Conservation (phyloP, 148 eudicot genomes). For the Cornus florida region DNA sequence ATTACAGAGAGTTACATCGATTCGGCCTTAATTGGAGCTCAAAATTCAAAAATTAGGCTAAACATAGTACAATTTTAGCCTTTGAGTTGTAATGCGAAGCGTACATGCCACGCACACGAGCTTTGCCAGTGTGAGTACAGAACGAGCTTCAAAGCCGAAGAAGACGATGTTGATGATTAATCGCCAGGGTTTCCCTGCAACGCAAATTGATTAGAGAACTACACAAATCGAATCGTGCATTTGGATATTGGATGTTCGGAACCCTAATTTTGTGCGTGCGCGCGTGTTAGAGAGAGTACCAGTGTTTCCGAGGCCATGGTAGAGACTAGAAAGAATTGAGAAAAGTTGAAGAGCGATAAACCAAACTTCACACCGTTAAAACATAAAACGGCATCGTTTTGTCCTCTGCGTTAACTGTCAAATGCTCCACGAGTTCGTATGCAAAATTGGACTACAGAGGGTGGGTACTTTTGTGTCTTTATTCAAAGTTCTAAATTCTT, state of each 20-base stretch:
- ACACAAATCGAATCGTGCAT: not conserved
- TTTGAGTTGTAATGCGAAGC: constrained; percentile 61
- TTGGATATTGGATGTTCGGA: not conserved
- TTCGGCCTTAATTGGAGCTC: not conserved
- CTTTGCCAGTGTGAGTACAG: constrained; percentile 66
- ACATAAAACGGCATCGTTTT: too few species aligned
- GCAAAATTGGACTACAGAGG: too few species aligned
- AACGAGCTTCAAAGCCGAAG: constrained; percentile 28
- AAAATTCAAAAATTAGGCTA: not conserved
- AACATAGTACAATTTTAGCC: constrained; percentile 21
- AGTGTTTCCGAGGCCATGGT: too few species aligned
- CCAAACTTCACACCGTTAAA: too few species aligned
- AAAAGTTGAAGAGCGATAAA: too few species aligned
- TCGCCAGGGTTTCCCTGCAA: constrained; percentile 1
- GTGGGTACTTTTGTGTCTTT: too few species aligned
- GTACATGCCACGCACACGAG: constrained; percentile 69
- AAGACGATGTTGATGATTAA: not conserved
- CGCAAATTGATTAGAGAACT: not conserved
- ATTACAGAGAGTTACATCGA: not conserved
- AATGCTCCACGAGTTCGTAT: too few species aligned
- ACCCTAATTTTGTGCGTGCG: too few species aligned
- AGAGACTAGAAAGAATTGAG: too few species aligned
- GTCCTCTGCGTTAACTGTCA: too few species aligned
- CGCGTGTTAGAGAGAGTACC: too few species aligned
- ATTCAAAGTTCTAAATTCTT: too few species aligned